Conservation (phyloP, 192 early-diverging fungal genomes). For the Podila horticola region DNA sequence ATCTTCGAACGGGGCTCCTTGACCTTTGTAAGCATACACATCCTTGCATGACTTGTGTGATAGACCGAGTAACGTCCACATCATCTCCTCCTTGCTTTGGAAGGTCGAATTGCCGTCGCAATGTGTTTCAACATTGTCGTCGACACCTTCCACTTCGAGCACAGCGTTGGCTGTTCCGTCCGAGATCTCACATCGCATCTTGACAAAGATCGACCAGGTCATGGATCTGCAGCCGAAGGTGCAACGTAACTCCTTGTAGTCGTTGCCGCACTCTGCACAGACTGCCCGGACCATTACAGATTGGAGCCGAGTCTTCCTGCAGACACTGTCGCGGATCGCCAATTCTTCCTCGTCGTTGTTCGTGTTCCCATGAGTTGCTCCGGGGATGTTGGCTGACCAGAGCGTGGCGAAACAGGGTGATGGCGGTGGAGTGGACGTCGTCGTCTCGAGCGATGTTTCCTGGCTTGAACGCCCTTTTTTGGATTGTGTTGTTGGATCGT, state of each 20-base stretch:
- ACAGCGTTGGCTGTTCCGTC: background rate
- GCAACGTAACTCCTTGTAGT: background rate
- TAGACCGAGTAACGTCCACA: background rate
- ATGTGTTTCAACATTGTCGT: background rate
- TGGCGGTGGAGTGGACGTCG: too few relatives aligned
- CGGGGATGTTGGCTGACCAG: background rate
- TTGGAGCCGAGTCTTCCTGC: background rate
- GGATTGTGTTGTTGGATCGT: too few relatives aligned
- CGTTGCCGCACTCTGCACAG: background rate
- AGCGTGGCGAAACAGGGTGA: background rate
- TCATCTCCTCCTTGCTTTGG: background rate
- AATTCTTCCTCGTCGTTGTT: background rate
- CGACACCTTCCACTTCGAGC: background rate
- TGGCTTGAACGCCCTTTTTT: too few relatives aligned
- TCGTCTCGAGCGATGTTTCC: too few relatives aligned
- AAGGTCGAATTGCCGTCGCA: background rate
- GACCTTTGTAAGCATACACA: background rate
- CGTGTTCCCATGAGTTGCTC: background rate
- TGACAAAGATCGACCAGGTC: background rate
- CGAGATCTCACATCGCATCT: background rate
- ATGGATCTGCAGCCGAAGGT: background rate
- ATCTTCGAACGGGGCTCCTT: background rate
- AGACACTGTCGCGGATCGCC: background rate
- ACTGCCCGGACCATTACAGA: background rate
- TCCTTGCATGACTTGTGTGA: background rate